Evolutionary conservation across 2,329 filamentous ascomycete species (phyloP).

Genomic region (Coniochaeta sp.): DNA sequence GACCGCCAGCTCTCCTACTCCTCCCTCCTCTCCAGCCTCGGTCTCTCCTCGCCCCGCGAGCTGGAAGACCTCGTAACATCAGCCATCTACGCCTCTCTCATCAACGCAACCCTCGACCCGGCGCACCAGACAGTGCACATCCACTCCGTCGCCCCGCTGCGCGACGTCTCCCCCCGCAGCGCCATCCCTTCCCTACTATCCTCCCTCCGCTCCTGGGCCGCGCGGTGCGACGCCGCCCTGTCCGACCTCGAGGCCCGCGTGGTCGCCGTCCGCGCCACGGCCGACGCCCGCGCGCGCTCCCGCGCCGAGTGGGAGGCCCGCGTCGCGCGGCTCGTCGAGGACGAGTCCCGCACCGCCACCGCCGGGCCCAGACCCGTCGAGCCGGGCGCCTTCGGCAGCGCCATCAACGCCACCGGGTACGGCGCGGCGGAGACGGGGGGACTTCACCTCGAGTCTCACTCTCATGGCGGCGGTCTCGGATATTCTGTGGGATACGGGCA

Average conservation of each 20-base stretch:
- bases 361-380: too few relatives aligned
- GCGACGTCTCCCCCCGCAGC: slow-evolving; percentile 73
- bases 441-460: too few relatives aligned
- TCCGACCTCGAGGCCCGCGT: slow-evolving; percentile 71
- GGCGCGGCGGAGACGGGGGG: slow-evolving; percentile 12
- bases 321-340: slow-evolving; percentile 41
- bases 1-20: slow-evolving; percentile 65
- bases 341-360: slow-evolving; percentile 23
- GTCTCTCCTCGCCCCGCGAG: slow-evolving; percentile 57
- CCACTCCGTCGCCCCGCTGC: slow-evolving; percentile 73
- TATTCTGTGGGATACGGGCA: too few relatives aligned
- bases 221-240: slow-evolving; percentile 69
- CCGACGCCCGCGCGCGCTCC: slow-evolving; percentile 44
- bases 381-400: background rate
- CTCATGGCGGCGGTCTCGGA: slow-evolving; percentile 8
- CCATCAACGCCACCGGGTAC: too few relatives aligned
- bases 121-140: slow-evolving; percentile 67
- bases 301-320: slow-evolving; percentile 38
- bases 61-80: slow-evolving; percentile 83
- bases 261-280: slow-evolving; percentile 52
- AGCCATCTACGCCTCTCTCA: slow-evolving; percentile 77
- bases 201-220: slow-evolving; percentile 67
- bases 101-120: slow-evolving; percentile 79
- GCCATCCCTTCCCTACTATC: slow-evolving; percentile 62
- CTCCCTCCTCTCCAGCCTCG: slow-evolving; percentile 58